Evolutionary conservation across 805 yeast species (phyloP).

Genomic region (Kodamaea restingae): DNA sequence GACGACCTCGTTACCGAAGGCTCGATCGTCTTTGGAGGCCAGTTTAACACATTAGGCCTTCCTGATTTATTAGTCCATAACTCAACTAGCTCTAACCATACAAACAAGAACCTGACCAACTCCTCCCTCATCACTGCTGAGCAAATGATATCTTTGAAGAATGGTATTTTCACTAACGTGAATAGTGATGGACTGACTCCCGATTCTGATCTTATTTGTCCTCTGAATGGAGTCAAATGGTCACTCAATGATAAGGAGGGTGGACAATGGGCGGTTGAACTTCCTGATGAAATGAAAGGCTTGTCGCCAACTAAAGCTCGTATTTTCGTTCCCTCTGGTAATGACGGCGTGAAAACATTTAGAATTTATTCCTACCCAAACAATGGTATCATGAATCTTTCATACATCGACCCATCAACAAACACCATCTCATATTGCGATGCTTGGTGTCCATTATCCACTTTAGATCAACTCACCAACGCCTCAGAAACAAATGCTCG

Average conservation of each 20-base stretch:
- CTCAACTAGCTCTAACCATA: slow-evolving; percentile 24
- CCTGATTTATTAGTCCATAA: slow-evolving; percentile 38
- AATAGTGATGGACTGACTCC: slow-evolving; percentile 34
- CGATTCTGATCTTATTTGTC: slow-evolving; percentile 48
- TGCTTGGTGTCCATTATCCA: slow-evolving; percentile 79
- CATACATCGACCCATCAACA: slow-evolving; percentile 73
- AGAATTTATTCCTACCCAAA: slow-evolving; percentile 75
- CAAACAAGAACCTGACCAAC: slow-evolving; percentile 36
- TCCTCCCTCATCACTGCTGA: slow-evolving; percentile 46
- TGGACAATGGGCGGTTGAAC: slow-evolving; percentile 63
- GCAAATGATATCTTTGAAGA: slow-evolving; percentile 56
- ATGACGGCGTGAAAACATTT: slow-evolving; percentile 56
- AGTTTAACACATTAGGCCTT: slow-evolving; percentile 60
- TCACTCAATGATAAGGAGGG: slow-evolving; percentile 38
- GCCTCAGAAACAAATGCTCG: slow-evolving; percentile 18
- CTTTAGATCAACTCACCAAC: slow-evolving; percentile 31
- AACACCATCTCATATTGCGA: slow-evolving; percentile 65
- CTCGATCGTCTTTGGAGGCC: slow-evolving; percentile 75
- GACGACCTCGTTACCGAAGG: slow-evolving; percentile 17
- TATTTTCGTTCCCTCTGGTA: slow-evolving; percentile 55
- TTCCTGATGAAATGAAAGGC: slow-evolving; percentile 48
- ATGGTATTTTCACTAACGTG: slow-evolving; percentile 50
- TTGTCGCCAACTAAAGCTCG: slow-evolving; percentile 69
- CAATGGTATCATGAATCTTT: slow-evolving; percentile 85
- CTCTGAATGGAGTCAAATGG: slow-evolving; percentile 51